phyloP scores from a whole-genome alignment of 768 basidiomycete genomes.

The Pilatotrama ljubarskyi region DNA sequence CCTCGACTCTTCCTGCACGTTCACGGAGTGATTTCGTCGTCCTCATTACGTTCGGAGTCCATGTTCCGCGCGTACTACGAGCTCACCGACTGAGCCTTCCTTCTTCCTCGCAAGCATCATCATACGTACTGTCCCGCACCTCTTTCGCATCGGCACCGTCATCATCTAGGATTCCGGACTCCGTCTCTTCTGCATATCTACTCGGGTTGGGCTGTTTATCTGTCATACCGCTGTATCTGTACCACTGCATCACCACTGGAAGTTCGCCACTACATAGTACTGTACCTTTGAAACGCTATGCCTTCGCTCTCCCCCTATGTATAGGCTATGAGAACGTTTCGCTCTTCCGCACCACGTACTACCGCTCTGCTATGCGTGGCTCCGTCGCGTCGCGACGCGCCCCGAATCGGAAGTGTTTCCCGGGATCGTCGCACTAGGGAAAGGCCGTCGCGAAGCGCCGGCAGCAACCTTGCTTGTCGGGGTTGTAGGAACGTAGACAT shows the following conservation, averaged over 20 bases:
- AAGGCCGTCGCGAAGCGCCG: too few species aligned
- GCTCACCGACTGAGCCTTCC: slow-evolving; percentile 45
- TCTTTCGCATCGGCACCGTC: neutral
- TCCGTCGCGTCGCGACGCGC: too few species aligned
- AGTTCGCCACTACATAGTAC: neutral
- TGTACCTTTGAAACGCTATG: neutral
- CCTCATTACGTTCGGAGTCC: slow-evolving; percentile 74
- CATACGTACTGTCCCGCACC: neutral
- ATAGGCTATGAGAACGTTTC: too few species aligned
- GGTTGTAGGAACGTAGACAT: too few species aligned
- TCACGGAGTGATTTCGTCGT: slow-evolving; percentile 74
- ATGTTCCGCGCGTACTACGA: slow-evolving; percentile 94
- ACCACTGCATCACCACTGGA: slow-evolving; percentile 9
- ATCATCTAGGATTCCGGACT: slow-evolving; percentile 3
- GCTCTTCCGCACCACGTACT: too few species aligned
- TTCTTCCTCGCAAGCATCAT: neutral
- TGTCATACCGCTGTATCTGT: slow-evolving; percentile 10
- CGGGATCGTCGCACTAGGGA: too few species aligned
- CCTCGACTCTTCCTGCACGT: slow-evolving; percentile 92
- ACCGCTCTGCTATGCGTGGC: too few species aligned
- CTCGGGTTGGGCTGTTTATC: slow-evolving; percentile 3
- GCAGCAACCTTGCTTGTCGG: too few species aligned
- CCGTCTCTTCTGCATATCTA: neutral
- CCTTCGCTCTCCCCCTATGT: too few species aligned
- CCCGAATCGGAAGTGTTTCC: too few species aligned